A percentile compares a stretch with the other conserved stretches of the same genome.
Conservation (phyloP, 2,329 filamentous ascomycete species). For the Colletotrichum nymphaeae region DNA sequence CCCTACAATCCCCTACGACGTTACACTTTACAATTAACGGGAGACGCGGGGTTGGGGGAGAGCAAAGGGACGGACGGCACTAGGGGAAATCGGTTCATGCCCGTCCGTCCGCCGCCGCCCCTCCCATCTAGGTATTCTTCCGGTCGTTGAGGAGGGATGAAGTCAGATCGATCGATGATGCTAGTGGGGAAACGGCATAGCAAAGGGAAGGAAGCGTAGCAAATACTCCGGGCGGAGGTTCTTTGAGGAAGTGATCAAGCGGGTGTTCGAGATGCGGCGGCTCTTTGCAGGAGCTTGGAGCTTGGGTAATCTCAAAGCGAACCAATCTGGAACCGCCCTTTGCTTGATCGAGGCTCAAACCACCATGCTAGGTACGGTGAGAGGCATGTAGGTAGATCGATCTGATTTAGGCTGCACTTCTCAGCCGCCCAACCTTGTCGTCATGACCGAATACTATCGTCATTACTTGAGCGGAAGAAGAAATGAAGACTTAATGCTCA, state of each 20-base stretch:
- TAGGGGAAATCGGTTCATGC: background rate
- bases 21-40: background rate
- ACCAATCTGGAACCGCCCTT: background rate
- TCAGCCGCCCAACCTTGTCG: background rate
- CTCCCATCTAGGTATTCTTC: background rate
- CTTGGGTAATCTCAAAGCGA: background rate
- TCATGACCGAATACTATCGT: background rate
- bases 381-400: background rate
- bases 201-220: background rate
- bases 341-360: background rate
- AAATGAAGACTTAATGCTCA: background rate
- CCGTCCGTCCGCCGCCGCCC: background rate
- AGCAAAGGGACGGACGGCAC: background rate
- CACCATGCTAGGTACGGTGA: background rate
- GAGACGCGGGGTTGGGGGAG: background rate
- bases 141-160: constrained; percentile 14
- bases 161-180: constrained; percentile 14
- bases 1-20: constrained; percentile 11
- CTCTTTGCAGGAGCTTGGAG: background rate
- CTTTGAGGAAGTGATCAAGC: background rate
- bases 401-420: background rate
- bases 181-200: background rate
- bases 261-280: background rate
- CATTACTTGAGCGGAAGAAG: background rate
- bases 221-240: background rate